phyloP scores from a whole-genome alignment of 768 basidiomycete genomes.

The Rhizopogon roseolus region DNA sequence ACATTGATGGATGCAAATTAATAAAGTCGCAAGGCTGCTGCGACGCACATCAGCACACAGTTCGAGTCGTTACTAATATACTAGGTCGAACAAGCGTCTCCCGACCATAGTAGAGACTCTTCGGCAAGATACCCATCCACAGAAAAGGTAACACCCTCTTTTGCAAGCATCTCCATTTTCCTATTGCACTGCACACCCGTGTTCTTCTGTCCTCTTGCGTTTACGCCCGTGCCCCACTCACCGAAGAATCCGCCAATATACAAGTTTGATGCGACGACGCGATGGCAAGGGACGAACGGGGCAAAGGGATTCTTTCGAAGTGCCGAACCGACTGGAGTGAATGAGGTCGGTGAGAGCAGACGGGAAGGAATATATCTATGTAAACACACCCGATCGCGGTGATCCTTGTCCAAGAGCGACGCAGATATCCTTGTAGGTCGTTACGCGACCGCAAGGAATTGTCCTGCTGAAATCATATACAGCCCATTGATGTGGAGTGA shows the following conservation, averaged over 20 bases:
- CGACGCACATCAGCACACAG: too few species aligned
- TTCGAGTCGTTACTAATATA: too few species aligned
- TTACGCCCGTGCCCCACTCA: slow-evolving; percentile 49
- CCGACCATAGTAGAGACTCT: slow-evolving; percentile 10
- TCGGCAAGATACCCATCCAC: slow-evolving; percentile 36
- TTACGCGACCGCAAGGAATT: slow-evolving; percentile 48
- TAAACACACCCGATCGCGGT: slow-evolving; percentile 54
- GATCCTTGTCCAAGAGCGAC: slow-evolving; percentile 47
- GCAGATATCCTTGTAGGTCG: slow-evolving; percentile 54
- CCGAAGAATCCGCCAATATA: slow-evolving; percentile 63
- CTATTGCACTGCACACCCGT: slow-evolving; percentile 37
- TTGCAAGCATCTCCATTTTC: slow-evolving; percentile 45
- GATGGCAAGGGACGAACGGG: slow-evolving; percentile 66
- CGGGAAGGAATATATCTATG: background rate
- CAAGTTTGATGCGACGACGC: slow-evolving; percentile 56
- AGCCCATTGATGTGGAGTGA: slow-evolving; percentile 54
- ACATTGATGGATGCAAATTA: too few species aligned
- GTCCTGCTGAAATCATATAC: slow-evolving; percentile 50
- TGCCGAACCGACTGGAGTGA: slow-evolving; percentile 57
- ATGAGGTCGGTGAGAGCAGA: background rate
- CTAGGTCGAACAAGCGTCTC: background rate
- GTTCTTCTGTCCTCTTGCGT: slow-evolving; percentile 10
- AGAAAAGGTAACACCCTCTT: slow-evolving; percentile 51
- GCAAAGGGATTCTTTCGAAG: slow-evolving; percentile 63
- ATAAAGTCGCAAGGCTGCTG: too few species aligned